Evolutionary conservation across 345 rosid genomes (phyloP), one percentile per base, ranked within the genome.

Genomic region (Eucalyptus leucophloia): DNA sequence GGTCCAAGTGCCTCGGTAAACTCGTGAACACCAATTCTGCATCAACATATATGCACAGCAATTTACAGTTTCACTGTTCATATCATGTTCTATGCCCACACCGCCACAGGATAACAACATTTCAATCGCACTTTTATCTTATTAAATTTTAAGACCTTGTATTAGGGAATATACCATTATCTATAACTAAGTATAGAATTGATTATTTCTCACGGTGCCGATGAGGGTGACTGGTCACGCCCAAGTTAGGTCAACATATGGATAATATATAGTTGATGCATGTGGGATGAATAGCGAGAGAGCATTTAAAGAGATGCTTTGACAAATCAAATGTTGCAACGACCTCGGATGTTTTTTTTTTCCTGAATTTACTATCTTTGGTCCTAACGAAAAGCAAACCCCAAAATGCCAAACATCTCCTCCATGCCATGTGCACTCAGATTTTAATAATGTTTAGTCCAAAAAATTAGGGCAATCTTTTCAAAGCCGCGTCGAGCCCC

Each of bases 1-100:
- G 30, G 8, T 34, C 44, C 26, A 34, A 69, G 82, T 42, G 7
- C 14, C 44, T 34, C 4, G 2, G 2, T 1, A 67, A 16, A 9
- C 21, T 32, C 6, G 7, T 34, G 81, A 69, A 18, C 42, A 34
- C 13, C 42, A 16, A 15, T 67, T 67, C 23, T 32, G 18, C 21
- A 0, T 2, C 40, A n/a, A n/a, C 21, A 18, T n/a, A 15, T n/a
- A n/a, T n/a, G 16, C 32, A 10, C 26, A 18, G 3, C 45, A 23
- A 6, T 10, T 4, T 72, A 13, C 5, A 30, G 2, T 62, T 62
- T 11, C 82, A 19, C 5, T 37, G 14, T 37, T 72, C 45, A 72
- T 72, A 72, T 11, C 28, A 6, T 37, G 45, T 37, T 72, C 83
- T 37, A 37, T 7, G 83, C 28, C 45, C 14, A 3, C 47, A 37